Conservation (phyloP, 495 filamentous ascomycete genomes). For the Penicillium coprophilum region DNA sequence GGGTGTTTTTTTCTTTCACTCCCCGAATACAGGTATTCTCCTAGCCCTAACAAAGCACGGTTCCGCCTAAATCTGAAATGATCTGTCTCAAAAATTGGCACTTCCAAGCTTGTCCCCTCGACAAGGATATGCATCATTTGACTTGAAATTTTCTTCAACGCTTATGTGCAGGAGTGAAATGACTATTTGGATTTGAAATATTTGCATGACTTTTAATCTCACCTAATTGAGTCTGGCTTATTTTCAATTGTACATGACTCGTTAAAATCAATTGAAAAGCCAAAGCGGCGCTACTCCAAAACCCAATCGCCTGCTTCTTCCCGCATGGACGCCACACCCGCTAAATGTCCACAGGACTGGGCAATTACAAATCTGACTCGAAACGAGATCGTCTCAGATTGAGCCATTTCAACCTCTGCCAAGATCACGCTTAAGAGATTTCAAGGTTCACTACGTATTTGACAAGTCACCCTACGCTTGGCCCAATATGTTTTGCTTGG, state of each 20-base stretch:
- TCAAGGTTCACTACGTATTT: not conserved
- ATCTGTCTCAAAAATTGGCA: too few species aligned
- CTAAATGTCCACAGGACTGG: not conserved
- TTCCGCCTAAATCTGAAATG: constrained; percentile 3
- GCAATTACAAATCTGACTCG: not conserved
- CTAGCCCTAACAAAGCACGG: constrained; percentile 2
- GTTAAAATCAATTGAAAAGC: not conserved
- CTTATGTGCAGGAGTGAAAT: not conserved
- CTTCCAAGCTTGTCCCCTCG: too few species aligned
- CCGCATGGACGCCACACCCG: constrained; percentile 21
- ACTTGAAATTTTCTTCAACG: not conserved
- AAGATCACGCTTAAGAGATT: constrained; percentile 1
- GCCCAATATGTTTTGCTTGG: not conserved
- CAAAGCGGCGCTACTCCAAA: not conserved
- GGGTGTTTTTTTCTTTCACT: not conserved
- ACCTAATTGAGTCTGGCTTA: too few species aligned
- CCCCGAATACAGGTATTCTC: not conserved
- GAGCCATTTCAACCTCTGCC: constrained; percentile 5
- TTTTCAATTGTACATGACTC: not conserved
- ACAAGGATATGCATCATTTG: constrained; percentile 6
- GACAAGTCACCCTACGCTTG: constrained; percentile 1
- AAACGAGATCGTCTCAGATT: not conserved
- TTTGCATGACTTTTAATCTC: not conserved
- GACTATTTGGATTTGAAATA: not conserved
- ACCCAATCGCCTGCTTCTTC: constrained; percentile 21